Evolutionary conservation across 2,329 filamentous ascomycete genomes (phyloP), one percentile per base, ranked within the genome.

Genomic region (Bretziella fagacearum): DNA sequence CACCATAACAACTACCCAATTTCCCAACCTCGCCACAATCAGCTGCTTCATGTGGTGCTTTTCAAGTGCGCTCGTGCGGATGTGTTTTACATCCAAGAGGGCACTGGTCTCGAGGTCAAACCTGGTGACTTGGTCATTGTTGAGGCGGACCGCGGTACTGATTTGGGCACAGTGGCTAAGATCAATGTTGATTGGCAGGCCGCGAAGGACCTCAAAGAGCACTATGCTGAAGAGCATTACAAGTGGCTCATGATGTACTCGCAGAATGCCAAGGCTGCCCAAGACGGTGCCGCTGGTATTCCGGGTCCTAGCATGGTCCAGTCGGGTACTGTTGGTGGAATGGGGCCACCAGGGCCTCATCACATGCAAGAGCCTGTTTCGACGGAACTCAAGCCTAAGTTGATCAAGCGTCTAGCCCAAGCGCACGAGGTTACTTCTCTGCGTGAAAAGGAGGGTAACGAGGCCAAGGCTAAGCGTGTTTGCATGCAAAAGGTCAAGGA

Each of bases 241-340:
- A 87, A 86, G 57, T 96, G 89, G 84, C 71, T 98, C 46, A 94
- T 96, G 82, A 91, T 96, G 83, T 98, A 95, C 62, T 94, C 86
- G 1, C 80, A 86, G 60, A 83, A 77, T 58, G 84, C 75, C 6
- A 73, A 72, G 29, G 72, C 69, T 18, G 71, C 69, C 18, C 70
- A 77, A 48, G 77, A 79, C 52, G 71, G 74, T 20, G 65, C 71
- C 5, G 70, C 72, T 44, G 77, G 79, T 23, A 67, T 79, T 45
- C 25, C 17, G 10, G 35, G 37, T 15, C 17, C 33, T 30, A 37
- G 29, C 22, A 40, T 46, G 41, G 33, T 33, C 10, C 45, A 45
- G 27, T 29, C 49, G 29, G 71, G 80, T 62, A 77, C 81, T 36
- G 76, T 85, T 42, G 81, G 81, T 51, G 81, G 81, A 33, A 85